Evolutionary conservation across 1,284 basidiomycete species (phyloP).

Genomic region (Ceratobasidium theobromae): DNA sequence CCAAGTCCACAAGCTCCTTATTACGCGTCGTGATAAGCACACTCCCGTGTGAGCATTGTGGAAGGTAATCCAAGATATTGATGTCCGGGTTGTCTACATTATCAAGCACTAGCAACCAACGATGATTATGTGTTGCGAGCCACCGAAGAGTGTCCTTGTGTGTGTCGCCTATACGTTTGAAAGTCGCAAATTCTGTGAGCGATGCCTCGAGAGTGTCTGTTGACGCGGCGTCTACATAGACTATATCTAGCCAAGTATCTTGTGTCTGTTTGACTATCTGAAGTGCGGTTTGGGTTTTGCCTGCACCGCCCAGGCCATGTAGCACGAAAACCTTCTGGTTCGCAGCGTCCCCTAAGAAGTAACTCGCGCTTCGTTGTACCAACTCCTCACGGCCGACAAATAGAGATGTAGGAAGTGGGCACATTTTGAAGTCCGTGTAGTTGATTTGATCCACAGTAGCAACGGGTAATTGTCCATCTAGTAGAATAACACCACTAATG

Average conservation of each 20-base stretch:
- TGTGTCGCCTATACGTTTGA: background rate
- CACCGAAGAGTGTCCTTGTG: background rate
- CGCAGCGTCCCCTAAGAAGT: background rate
- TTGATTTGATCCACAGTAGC: background rate
- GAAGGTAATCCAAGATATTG: background rate
- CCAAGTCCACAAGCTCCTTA: background rate
- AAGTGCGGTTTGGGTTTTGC: slow-evolving; percentile 4
- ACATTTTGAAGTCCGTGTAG: background rate
- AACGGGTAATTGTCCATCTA: background rate
- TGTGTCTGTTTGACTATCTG: background rate
- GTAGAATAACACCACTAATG: too few relatives aligned
- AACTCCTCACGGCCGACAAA: background rate
- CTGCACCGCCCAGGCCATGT: slow-evolving; percentile 1
- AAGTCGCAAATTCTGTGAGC: background rate
- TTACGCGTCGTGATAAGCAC: slow-evolving; percentile 1
- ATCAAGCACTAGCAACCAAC: background rate
- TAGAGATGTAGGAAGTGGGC: background rate
- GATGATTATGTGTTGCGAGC: background rate
- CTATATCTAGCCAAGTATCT: background rate
- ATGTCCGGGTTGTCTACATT: background rate
- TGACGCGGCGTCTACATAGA: slow-evolving; percentile 1
- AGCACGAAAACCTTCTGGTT: background rate
- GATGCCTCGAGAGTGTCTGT: background rate
- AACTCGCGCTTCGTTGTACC: background rate
- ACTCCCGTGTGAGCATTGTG: background rate